Percentiles rank a stretch among this genome's conserved stretches.
Conservation (phyloP, 2,329 filamentous ascomycete species). For the Periconia sp. region DNA sequence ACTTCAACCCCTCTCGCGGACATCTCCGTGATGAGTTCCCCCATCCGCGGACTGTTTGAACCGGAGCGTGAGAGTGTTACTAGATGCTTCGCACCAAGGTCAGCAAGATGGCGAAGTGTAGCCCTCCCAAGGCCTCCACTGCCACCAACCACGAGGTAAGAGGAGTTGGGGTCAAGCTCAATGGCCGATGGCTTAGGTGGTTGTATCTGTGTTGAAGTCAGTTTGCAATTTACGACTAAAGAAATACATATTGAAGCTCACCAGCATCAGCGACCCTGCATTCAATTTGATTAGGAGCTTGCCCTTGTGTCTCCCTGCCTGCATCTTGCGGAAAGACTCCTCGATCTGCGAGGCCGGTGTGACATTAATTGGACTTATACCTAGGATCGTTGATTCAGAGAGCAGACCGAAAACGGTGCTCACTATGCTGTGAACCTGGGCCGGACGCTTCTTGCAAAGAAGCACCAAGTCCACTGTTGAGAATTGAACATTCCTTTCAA, state of each 20-base stretch:
- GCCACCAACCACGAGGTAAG: neutral
- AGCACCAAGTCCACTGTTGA: neutral
- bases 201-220: neutral
- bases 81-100: neutral
- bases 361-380: slow-evolving; percentile 2
- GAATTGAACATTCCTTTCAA: slow-evolving; percentile 6
- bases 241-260: too few relatives aligned
- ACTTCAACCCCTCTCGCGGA: slow-evolving; percentile 1
- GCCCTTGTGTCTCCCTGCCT: neutral
- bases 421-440: neutral
- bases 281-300: neutral
- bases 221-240: neutral
- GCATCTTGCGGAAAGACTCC: neutral
- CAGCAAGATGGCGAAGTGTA: neutral
- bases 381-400: neutral
- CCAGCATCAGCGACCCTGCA: too few relatives aligned
- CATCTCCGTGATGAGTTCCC: neutral
- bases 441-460: slow-evolving; percentile 16
- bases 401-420: neutral
- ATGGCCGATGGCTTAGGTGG: neutral
- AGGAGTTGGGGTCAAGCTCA: neutral
- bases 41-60: neutral
- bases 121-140: neutral
- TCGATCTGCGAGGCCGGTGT: neutral
- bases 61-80: slow-evolving; percentile 4